Base-by-base conservation (phyloP, 75 land plant species). In the Sequoia sempervirens region DNA sequence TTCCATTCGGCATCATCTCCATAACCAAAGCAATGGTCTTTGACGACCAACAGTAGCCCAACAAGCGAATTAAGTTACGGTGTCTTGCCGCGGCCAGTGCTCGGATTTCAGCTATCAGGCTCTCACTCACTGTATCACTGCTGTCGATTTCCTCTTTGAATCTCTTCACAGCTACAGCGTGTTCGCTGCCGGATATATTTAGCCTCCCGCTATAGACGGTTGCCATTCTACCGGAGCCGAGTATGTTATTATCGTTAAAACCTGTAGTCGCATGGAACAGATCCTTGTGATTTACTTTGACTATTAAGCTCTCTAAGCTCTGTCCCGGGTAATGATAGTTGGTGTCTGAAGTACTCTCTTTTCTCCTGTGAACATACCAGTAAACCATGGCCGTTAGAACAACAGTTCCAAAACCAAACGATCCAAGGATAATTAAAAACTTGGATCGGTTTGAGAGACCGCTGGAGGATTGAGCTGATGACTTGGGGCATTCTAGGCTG, bases 401-500 rank as follows among this genome's bases (percentile, higher is more conserved):
- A 18, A 75, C 13, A 17, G 26, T 43, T 6, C 20, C 78, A 37
- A 75, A 37, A 5, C 23, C 76, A 36, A 37, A 74, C 20, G 76
- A 36, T 15, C 41, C 37, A 7, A 37, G 4, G 37, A 74, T 74
- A 14, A 74, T 74, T 1, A 18, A 17, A 8, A 74, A 38, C 20
- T 34, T 74, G 23, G 37, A 36, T 6, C 41, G 20, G 18, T 74
- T 74, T 17, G 41, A 15, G 7, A 74, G 76, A 36, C 43, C 20
- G 23, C 41, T 5, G 5, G 76, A 74, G 18, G 74, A 47, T 20
- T 26, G 58, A 50, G 37, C 4, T 12, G 38, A 8, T 2, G 37
- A 20, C 40, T 26, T 75, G 18, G 88, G 82, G 75, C 88, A 87
- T 9, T 64, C 23, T 17, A 17, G n/a, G 4, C 87, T 82, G 61